Base-by-base conservation (phyloP, 306 rosid species). In the Castanea mollissima region DNA sequence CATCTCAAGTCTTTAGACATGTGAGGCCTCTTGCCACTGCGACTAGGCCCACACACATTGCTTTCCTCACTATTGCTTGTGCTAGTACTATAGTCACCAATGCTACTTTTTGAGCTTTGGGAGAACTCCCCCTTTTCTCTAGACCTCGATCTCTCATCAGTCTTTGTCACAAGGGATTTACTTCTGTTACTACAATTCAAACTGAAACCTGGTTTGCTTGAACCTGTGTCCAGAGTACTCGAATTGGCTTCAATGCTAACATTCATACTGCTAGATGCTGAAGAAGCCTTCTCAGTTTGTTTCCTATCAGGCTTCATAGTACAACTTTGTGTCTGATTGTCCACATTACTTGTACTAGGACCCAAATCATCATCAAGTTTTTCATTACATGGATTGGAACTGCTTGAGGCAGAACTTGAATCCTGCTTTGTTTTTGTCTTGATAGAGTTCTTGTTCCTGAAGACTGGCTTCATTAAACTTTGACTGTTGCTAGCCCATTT, bases 61-160 rank as follows among this genome's bases (percentile, higher is more conserved):
- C 97, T 95, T 74, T 91, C 98, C 76, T 91, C 99, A 81, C 99
- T 95, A 74, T 90, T 87, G 87, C 98, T 90, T 84, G 99, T 91
- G 81, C 97, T 90, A 84, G 91, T 87, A 79, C 99, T 94, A 78
- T 86, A 89, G 67, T 94, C 99, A 62, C 97, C 99, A 55, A 91
- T 88, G 86, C 99, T 94, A 85, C 97, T 94, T 87, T 94, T 94
- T 38, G 99, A 94, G 92, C 95, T 94, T 68, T 94, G 99, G 18
- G 97, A 92, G 82, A 91, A 90, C 81, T 92, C 93, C 31, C 97
- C 91, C 76, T 90, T 94, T 77, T 94, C 99, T 85, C 87, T 92
- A 32, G 92, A 92, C 83, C 91, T 90, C 71, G 97, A 90, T 87
- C 85, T 87, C 85, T 90, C 93, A 57, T 94, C 91, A 46, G 79